These are phyloP conservation scores for Metschnikowia lochheadii DNA, from an alignment of 805 yeast species.

Conservation along the genomic window DNA sequence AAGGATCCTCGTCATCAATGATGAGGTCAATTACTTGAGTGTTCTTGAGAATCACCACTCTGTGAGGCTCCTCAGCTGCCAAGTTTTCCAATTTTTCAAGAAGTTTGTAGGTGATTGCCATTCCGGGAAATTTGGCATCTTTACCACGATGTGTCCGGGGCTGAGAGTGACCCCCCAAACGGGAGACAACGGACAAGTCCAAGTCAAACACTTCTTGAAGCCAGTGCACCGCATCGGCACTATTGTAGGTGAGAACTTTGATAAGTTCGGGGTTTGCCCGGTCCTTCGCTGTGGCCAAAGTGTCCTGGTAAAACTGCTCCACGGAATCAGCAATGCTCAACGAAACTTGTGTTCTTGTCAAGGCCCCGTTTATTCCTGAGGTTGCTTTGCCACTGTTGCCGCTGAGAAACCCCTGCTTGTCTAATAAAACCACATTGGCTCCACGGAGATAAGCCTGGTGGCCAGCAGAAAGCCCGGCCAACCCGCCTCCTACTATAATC, in stretches of 20 bases:
- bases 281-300: slow-evolving; percentile 60
- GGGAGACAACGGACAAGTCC: slow-evolving; percentile 64
- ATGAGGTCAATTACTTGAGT: slow-evolving; percentile 39
- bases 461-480: slow-evolving; percentile 62
- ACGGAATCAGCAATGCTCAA: slow-evolving; percentile 52
- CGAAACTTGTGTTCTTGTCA: slow-evolving; percentile 55
- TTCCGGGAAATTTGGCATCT: slow-evolving; percentile 60
- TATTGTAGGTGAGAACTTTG: slow-evolving; percentile 54
- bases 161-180: slow-evolving; percentile 78
- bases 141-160: slow-evolving; percentile 81
- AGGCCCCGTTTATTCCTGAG: slow-evolving; percentile 70
- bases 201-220: slow-evolving; percentile 58
- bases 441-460: slow-evolving; percentile 54
- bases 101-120: slow-evolving; percentile 54
- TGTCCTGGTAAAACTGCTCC: slow-evolving; percentile 59
- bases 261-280: slow-evolving; percentile 58
- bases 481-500: slow-evolving; percentile 61
- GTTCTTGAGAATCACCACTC: slow-evolving; percentile 27
- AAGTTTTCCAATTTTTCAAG: slow-evolving; percentile 17
- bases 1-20: slow-evolving; percentile 22
- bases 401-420: slow-evolving; percentile 57
- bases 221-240: slow-evolving; percentile 71
- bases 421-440: slow-evolving; percentile 49
- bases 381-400: slow-evolving; percentile 68
- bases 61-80: slow-evolving; percentile 32